Evolutionary conservation across 1,284 basidiomycete genomes (phyloP), one percentile per base, ranked within the genome.

Genomic region (Pseudozyma sp.): DNA sequence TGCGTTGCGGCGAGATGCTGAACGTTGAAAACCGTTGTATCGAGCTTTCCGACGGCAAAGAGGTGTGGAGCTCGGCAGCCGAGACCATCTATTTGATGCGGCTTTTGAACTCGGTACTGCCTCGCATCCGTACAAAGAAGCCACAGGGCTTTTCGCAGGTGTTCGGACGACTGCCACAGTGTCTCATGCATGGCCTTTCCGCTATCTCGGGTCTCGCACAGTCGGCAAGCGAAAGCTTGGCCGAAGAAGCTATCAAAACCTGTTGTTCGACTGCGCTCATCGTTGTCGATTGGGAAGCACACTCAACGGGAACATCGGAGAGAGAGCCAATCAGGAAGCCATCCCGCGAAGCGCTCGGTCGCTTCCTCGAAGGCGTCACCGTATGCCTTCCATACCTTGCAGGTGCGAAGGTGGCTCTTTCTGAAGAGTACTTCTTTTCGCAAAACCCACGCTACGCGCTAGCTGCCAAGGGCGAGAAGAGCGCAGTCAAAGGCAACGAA

Each of bases 71-170:
- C 25, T 45, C 67, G 1, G 63, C 57, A 12, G 59, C 63, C 9
- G 74, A 64, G 56, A 53, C 62, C 7, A 59, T 63, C 56, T 53
- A 52, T n/a, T 44, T 74, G 40, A 69, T 76, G 61, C 55, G 56
- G 39, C 59, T 73, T 21, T 52, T 76, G 21, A 68, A 61, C 52
- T 55, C 51, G 18, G 64, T 75, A 5, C 48, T 82, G 1, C 80
- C 78, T 5, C 74, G 75, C 35, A 79, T 82, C 56, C 68, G 69
- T n/a, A 79, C 80, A 18, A 73, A 79, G 55, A 80, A 79, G 52
- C 76, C 76, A 14, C 59, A 63, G 40, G 61, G 59, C 25, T 82
- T 82, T 52, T 78, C 68, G 39, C 64, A 49, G 52, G 78, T 67
- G 55, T 82, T 71, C 48, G 54, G 21, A 9, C 61, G 66, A 4